These are phyloP conservation scores for Tuber brumale DNA, from an alignment of 495 filamentous ascomycete species.

Conservation along the genomic window DNA sequence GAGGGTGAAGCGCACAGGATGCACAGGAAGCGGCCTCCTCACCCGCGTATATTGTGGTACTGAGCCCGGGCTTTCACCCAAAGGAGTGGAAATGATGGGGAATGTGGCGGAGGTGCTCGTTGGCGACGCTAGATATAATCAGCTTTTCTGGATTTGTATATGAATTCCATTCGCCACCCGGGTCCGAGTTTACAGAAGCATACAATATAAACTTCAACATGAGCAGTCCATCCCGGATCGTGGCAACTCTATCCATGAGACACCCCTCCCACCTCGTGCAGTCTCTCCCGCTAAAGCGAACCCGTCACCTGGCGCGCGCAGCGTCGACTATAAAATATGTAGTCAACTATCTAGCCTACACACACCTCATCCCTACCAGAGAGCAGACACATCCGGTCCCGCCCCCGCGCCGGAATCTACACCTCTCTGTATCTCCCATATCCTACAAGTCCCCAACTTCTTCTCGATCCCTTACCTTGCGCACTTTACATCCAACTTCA, in stretches of 20 bases:
- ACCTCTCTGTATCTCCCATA: too few relatives aligned
- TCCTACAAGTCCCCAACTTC: too few relatives aligned
- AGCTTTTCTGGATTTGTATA: constrained; percentile 30
- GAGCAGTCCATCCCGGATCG: background rate
- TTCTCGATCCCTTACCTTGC: too few relatives aligned
- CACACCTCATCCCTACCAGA: constrained; percentile 50
- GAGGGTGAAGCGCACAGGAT: constrained; percentile 86
- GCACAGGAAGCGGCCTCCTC: too few relatives aligned
- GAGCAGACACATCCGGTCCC: constrained; percentile 45
- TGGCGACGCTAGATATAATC: too few relatives aligned
- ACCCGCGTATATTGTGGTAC: too few relatives aligned
- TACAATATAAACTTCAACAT: constrained; percentile 55
- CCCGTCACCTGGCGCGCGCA: background rate
- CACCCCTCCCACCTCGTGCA: constrained; percentile 6
- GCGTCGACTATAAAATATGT: background rate
- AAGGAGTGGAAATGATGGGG: too few relatives aligned
- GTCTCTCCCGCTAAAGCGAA: constrained; percentile 8
- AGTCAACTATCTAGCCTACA: constrained; percentile 48
- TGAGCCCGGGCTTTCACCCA: too few relatives aligned
- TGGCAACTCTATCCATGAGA: background rate
- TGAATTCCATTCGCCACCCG: constrained; percentile 59
- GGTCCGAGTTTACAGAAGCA: constrained; percentile 53
- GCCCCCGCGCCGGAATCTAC: constrained; percentile 49
- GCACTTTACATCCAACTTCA: too few relatives aligned
- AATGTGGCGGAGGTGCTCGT: too few relatives aligned